phyloP scores from a whole-genome alignment of 2,329 filamentous ascomycete genomes.

The Botrytis medusae region DNA sequence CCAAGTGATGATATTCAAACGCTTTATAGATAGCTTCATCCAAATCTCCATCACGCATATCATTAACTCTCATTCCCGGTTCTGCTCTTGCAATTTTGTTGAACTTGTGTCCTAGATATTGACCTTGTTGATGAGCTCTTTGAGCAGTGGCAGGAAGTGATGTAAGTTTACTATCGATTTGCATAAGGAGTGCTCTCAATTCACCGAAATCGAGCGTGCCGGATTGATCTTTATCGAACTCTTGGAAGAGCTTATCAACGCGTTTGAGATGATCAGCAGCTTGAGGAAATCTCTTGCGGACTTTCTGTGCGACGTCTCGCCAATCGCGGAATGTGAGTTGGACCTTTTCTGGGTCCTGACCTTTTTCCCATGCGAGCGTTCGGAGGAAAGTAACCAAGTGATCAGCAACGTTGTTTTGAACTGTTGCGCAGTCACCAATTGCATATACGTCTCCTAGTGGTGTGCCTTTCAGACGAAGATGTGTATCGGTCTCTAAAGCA shows the following conservation, averaged over 20 bases:
- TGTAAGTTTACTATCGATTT: constrained; percentile 94
- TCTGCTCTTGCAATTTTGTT: constrained; percentile 82
- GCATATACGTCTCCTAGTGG: constrained; percentile 94
- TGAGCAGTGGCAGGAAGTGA: constrained; percentile 94
- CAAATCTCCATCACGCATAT: constrained; percentile 83
- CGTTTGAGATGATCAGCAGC: constrained; percentile 82
- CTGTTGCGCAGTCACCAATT: constrained; percentile 92
- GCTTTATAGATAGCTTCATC: constrained; percentile 92
- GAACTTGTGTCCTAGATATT: constrained; percentile 90
- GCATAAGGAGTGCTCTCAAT: constrained; percentile 79
- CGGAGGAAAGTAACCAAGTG: constrained; percentile 89
- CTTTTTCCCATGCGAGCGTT: constrained; percentile 85
- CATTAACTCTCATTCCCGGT: constrained; percentile 73
- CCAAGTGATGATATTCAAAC: constrained; percentile 91
- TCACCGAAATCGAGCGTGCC: constrained; percentile 95
- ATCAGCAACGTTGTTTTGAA: constrained; percentile 95
- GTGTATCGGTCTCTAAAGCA: constrained; percentile 90
- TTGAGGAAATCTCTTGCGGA: constrained; percentile 89
- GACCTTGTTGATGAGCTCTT: constrained; percentile 91
- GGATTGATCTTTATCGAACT: constrained; percentile 90
- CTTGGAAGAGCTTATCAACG: constrained; percentile 84
- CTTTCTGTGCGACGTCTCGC: constrained; percentile 77
- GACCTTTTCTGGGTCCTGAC: constrained; percentile 84
- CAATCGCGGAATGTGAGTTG: constrained; percentile 86
- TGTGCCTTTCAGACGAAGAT: constrained; percentile 83